Conservation (phyloP, 345 rosid genomes). For the Diplotaxis tenuifolia region DNA sequence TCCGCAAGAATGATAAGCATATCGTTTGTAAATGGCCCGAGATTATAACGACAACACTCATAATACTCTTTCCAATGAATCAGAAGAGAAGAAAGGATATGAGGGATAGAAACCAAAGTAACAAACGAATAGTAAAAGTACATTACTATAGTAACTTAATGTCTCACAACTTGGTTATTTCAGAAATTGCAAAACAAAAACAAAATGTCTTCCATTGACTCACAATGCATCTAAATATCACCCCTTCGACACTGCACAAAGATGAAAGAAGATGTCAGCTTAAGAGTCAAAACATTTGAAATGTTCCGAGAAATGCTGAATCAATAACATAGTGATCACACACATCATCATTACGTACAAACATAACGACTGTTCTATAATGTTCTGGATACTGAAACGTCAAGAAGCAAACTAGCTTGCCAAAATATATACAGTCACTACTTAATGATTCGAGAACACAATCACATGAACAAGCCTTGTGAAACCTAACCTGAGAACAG, state of each 20-base stretch:
- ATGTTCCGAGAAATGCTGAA: not conserved
- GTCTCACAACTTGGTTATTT: constrained; percentile 12
- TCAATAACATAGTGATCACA: not conserved
- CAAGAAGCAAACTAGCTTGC: not conserved
- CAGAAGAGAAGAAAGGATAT: not conserved
- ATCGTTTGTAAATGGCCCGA: not conserved
- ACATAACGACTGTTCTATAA: not conserved
- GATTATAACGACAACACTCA: not conserved
- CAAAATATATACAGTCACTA: not conserved
- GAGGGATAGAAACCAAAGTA: not conserved
- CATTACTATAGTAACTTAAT: not conserved
- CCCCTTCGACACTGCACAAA: constrained; percentile 23
- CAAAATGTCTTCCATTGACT: not conserved
- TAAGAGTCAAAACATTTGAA: not conserved
- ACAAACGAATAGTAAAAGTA: not conserved
- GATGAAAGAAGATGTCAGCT: constrained; percentile 1
- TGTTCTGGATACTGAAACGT: not conserved
- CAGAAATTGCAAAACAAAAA: not conserved
- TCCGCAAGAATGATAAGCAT: not conserved
- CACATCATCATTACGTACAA: not conserved
- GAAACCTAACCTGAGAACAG: no score
- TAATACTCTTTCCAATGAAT: not conserved
- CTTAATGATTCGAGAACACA: no score
- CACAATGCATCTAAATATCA: not conserved
- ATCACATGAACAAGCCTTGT: no score